phyloP scores from a whole-genome alignment of 768 basidiomycete genomes.

The Mycena metata region DNA sequence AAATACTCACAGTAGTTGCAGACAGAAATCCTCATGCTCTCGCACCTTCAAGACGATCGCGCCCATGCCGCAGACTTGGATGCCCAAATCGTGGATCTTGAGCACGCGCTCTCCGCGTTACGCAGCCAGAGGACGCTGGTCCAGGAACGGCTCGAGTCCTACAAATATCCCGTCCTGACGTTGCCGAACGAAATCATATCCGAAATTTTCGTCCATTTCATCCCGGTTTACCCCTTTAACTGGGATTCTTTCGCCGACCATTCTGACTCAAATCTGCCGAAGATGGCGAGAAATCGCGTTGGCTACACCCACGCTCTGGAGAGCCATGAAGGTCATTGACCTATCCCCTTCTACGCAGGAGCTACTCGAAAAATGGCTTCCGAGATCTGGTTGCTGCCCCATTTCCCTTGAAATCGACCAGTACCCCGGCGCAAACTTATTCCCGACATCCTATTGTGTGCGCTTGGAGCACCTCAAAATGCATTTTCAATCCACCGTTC shows the following conservation, averaged over 20 bases:
- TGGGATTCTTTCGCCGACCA: background rate
- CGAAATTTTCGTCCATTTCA: constrained; percentile 10
- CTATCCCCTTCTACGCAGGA: too few species aligned
- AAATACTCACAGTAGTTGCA: too few species aligned
- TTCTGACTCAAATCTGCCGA: background rate
- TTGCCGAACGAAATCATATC: constrained; percentile 6
- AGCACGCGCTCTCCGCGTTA: background rate
- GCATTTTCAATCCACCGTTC: too few species aligned
- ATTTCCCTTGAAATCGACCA: background rate
- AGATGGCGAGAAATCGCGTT: background rate
- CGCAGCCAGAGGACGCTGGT: background rate
- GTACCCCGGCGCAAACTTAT: too few species aligned
- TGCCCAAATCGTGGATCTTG: background rate
- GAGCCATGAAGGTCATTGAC: too few species aligned
- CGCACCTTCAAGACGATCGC: background rate
- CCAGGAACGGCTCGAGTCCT: background rate
- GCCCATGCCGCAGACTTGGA: background rate
- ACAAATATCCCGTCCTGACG: constrained; percentile 9
- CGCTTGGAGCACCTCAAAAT: background rate
- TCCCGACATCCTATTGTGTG: background rate
- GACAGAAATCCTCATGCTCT: too few species aligned
- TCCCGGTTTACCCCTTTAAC: background rate
- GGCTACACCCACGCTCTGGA: constrained; percentile 4
- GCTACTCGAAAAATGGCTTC: background rate
- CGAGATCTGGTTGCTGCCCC: background rate